Base-by-base conservation (phyloP, 2,329 filamentous ascomycete species). In the Tolypocladium album region DNA sequence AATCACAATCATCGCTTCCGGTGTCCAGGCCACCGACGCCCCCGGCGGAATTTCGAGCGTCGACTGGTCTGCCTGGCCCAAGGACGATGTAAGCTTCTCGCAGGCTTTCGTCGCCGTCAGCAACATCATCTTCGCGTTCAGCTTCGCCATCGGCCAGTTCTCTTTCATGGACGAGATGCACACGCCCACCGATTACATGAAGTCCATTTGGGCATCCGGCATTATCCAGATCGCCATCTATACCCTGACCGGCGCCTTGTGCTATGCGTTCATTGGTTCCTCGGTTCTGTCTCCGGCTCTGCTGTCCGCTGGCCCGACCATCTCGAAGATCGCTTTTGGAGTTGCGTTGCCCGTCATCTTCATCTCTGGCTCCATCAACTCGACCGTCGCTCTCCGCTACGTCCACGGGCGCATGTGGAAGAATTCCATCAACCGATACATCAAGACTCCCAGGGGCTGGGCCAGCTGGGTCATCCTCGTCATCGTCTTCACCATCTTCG, bases 111-210 rank as follows among this genome's bases (percentile, higher is more conserved):
- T 84, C 20, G 79, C 83, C 22, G 79, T 88, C 53, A 79, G 77
- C 67, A 89, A 89, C 74, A 90, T 91, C 58, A 79, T 89, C 61
- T 84, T 90, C 62, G 87, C 88, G 59, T 91, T 87, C 74, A 78
- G 84, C 62, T 80, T 79, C 61, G 75, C 78, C 63, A 74, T 80
- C 57, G 79, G 76, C 71, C 78, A 80, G 66, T 80, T 80, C 71
- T 76, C 74, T 66, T 80, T 80, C 65, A 80, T 80, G 78, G 77
- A 79, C 64, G 78, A 80, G 70, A 80, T 80, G 78, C 78, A 80
- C 65, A 79, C 77, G 0, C 78, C 78, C 6, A 40, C 40, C 3
- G 76, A 80, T 66, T 80, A 74, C 60, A 64, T 72, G 62, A 80
- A 81, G 75, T 82, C 86, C 8, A 80, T 91, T 60, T 78, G 79